Conservation (phyloP, 495 filamentous ascomycete species). For the Elasticomyces elasticus region DNA sequence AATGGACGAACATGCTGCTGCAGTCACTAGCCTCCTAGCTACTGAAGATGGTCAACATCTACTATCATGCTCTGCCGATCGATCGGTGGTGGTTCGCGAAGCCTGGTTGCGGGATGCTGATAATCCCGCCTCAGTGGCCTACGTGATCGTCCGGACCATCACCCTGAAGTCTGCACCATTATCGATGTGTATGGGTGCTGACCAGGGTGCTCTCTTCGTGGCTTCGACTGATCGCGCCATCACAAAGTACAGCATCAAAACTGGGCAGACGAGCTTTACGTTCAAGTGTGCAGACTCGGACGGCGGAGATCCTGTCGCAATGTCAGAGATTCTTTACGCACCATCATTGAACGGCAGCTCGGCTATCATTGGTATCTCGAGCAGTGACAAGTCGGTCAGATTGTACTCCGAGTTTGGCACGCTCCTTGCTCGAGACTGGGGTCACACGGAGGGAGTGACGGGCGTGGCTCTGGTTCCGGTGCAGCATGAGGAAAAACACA, state of each 20-base stretch:
- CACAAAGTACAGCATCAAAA: slow-evolving; percentile 61
- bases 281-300: slow-evolving; percentile 77
- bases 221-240: slow-evolving; percentile 78
- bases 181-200: slow-evolving; percentile 61
- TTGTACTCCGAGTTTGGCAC: slow-evolving; percentile 72
- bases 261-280: slow-evolving; percentile 56
- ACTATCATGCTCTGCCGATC: slow-evolving; percentile 79
- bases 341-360: slow-evolving; percentile 31
- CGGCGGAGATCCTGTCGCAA: slow-evolving; percentile 67
- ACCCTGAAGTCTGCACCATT: slow-evolving; percentile 76
- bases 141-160: slow-evolving; percentile 62
- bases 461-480: slow-evolving; percentile 55
- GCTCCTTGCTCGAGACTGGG: slow-evolving; percentile 80
- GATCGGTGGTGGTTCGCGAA: slow-evolving; percentile 70
- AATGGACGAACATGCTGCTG: slow-evolving; percentile 66
- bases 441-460: slow-evolving; percentile 85
- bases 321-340: slow-evolving; percentile 56
- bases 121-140: slow-evolving; percentile 60
- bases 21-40: slow-evolving; percentile 55
- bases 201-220: slow-evolving; percentile 50
- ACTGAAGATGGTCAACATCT: slow-evolving; percentile 55
- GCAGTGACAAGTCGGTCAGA: slow-evolving; percentile 87
- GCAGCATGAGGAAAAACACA: neutral
- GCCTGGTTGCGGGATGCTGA: slow-evolving; percentile 57
- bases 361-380: slow-evolving; percentile 72